Base-by-base conservation (phyloP, 139 green algal species). In the Chlamydomonas urium region DNA sequence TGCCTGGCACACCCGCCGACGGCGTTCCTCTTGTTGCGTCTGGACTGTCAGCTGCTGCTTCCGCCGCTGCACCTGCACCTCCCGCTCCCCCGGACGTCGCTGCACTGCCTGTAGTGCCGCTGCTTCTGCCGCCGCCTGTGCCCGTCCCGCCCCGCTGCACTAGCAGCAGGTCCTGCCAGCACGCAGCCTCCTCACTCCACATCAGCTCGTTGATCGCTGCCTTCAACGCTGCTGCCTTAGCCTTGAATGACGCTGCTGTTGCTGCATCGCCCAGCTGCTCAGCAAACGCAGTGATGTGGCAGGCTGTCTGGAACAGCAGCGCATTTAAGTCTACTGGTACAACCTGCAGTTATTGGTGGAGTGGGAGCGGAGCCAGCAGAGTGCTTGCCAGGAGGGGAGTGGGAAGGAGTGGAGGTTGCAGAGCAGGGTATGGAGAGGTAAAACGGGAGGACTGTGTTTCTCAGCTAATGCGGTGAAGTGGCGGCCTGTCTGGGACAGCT, bases 91-190 rank as follows among this genome's bases (percentile, higher is more conserved):
- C 42, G 14, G 42, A n/a, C 42, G 42, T 17, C 42, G 42, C 42
- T 72, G 47, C 6, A 72, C 69, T 28, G 47, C 26, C 42, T 28
- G 65, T 45, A 26, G 28, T 10, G 14, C 5, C 42, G 42, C 17
- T 17, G 42, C 14, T 53, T 17, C 14, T 53, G 17, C 42, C 42
- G 42, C 42, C 42, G 17, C 14, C 10, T 53, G 42, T 53, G 17
- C 42, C 42, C 14, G 42, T 17, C 14, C 14, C 42, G 10, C n/a
- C 4, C 24, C 35, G 67, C 32, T 61, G 28, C 32, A 59, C 45
- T 8, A 93, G 78, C 34, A 90, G 33, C 36, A 92, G 53, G 71
- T 96, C 90, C 2, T 77, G 69, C 92, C 92, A 97, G 66, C 84
- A 86, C 1, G 72, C 67, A n/a, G 65, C 47, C 1, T 47, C 38